Conservation (phyloP, 352 stramenopile species). For the Peronospora belbahrii region DNA sequence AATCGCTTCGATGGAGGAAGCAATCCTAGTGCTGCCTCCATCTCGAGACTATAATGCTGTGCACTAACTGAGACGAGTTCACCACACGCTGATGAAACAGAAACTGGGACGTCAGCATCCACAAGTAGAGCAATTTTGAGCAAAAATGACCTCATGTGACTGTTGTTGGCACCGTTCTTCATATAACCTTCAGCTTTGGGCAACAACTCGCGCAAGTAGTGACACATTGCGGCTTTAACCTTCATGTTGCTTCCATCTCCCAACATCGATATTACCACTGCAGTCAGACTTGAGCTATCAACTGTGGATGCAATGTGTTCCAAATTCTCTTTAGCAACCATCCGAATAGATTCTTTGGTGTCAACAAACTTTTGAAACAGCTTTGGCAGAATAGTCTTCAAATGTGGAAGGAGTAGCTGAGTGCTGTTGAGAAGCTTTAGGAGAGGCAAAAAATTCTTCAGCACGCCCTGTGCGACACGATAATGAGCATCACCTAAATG, state of each 20-base stretch:
- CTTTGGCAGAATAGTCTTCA: slow-evolving; percentile 53
- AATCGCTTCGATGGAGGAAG: slow-evolving; percentile 53
- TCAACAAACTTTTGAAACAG: slow-evolving; percentile 76
- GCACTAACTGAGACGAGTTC: slow-evolving; percentile 47
- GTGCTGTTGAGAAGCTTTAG: slow-evolving; percentile 33
- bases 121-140: slow-evolving; percentile 61
- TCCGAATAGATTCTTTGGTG: slow-evolving; percentile 54
- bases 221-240: slow-evolving; percentile 56
- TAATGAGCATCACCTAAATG: slow-evolving; percentile 70
- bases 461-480: slow-evolving; percentile 57
- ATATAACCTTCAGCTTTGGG: slow-evolving; percentile 48
- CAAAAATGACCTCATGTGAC: slow-evolving; percentile 60
- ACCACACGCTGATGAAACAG: slow-evolving; percentile 44
- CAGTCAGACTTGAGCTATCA: slow-evolving; percentile 40
- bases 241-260: slow-evolving; percentile 77
- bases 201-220: slow-evolving; percentile 55
- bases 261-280: slow-evolving; percentile 47
- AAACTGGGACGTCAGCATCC: slow-evolving; percentile 52
- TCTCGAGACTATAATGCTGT: slow-evolving; percentile 41
- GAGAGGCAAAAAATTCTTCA: slow-evolving; percentile 48
- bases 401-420: slow-evolving; percentile 36
- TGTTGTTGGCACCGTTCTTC: slow-evolving; percentile 50
- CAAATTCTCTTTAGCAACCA: slow-evolving; percentile 49
- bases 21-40: slow-evolving; percentile 44
- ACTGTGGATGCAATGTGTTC: slow-evolving; percentile 44